Conservation (phyloP, 768 basidiomycete species). For the Sporobolomyces phaffii region DNA sequence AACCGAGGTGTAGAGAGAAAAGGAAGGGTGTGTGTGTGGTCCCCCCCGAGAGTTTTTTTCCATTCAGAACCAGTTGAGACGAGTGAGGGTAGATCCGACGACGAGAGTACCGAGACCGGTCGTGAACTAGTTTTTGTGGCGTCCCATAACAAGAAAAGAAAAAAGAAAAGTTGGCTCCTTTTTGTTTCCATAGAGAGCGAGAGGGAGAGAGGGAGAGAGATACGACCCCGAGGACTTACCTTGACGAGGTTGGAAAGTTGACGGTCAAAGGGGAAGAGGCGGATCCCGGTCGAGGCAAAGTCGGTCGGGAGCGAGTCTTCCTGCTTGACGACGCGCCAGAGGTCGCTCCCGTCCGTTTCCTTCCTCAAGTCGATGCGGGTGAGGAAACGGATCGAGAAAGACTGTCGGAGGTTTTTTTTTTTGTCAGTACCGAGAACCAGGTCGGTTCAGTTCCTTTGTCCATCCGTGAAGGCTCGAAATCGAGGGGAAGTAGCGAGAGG, state of each 20-base stretch:
- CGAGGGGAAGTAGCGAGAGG: background rate
- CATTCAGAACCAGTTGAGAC: constrained; percentile 14
- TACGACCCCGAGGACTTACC: constrained; percentile 8
- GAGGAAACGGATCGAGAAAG: constrained; percentile 26
- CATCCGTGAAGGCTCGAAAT: too few species aligned
- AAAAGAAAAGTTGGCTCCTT: too few species aligned
- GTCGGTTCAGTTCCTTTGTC: too few species aligned
- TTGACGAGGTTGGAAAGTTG: constrained; percentile 18
- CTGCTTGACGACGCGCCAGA: constrained; percentile 34
- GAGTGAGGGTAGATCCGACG: constrained; percentile 13
- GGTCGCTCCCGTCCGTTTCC: background rate
- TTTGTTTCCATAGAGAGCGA: background rate
- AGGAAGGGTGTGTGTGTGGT: background rate
- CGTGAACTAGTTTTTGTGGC: constrained; percentile 7
- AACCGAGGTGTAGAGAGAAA: background rate
- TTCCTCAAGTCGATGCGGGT: constrained; percentile 25
- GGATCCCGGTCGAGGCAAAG: constrained; percentile 22
- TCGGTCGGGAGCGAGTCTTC: constrained; percentile 30
- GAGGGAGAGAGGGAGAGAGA: background rate
- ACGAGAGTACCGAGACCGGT: constrained; percentile 19
- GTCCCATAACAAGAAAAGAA: too few species aligned
- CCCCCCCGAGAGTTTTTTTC: background rate
- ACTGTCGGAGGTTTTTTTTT: too few species aligned
- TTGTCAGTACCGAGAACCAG: too few species aligned
- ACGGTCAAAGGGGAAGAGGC: constrained; percentile 21